These are phyloP conservation scores for Rhizopogon roseolus DNA, from an alignment of 768 basidiomycete species.

Conservation along the genomic window DNA sequence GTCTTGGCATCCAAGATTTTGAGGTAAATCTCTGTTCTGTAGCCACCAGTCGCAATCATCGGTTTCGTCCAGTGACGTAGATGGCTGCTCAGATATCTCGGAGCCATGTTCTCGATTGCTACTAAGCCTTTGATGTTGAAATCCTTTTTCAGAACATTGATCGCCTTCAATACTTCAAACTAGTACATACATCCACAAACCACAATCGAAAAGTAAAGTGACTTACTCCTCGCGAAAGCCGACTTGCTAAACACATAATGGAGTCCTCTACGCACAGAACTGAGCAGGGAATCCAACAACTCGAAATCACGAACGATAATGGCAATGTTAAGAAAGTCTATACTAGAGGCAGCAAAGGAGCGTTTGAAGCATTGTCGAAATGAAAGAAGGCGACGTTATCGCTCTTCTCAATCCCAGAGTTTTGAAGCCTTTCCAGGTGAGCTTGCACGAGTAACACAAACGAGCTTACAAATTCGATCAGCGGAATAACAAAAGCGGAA, in stretches of 20 bases:
- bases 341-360: constrained; percentile 87
- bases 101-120: too few relatives aligned
- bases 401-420: constrained; percentile 86
- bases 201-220: too few relatives aligned
- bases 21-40: too few relatives aligned
- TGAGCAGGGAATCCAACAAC: constrained; percentile 33
- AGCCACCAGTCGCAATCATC: too few relatives aligned
- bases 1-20: too few relatives aligned
- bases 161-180: too few relatives aligned
- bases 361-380: constrained; percentile 85
- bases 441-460: constrained; percentile 10
- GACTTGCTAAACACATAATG: constrained; percentile 30
- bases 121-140: too few relatives aligned
- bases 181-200: constrained; percentile 13
- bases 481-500: constrained; percentile 41
- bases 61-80: too few relatives aligned
- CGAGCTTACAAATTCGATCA: background rate
- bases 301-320: constrained; percentile 44
- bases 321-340: constrained; percentile 60
- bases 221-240: too few relatives aligned
- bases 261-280: constrained; percentile 46
- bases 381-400: constrained; percentile 86
- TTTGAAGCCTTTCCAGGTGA: constrained; percentile 80
- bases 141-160: too few relatives aligned
- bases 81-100: too few relatives aligned